These are phyloP conservation scores for Zygoascus biomembranicola DNA, from an alignment of 805 yeast species.

Conservation along the genomic window DNA sequence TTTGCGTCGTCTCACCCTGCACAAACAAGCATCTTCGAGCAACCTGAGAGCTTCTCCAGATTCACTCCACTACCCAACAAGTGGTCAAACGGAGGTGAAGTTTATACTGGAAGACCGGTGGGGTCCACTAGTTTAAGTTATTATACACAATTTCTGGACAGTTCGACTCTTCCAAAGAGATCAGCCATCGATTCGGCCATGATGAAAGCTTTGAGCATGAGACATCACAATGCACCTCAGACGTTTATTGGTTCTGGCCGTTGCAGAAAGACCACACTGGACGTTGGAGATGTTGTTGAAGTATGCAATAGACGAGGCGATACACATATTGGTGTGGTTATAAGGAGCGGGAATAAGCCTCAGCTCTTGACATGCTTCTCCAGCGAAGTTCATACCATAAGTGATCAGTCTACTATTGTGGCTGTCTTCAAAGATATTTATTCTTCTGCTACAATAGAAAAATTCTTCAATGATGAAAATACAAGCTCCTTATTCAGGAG, in stretches of 20 bases:
- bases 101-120: constrained; percentile 1
- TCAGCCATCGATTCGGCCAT: background rate
- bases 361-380: background rate
- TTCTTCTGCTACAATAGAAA: background rate
- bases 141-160: background rate
- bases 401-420: background rate
- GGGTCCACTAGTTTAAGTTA: background rate
- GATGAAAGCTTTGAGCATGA: background rate
- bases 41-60: background rate
- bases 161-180: background rate
- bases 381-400: background rate
- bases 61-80: constrained; percentile 4
- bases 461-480: background rate
- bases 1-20: background rate
- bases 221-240: background rate
- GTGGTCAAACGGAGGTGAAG: background rate
- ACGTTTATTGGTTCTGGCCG: background rate
- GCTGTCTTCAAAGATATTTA: background rate
- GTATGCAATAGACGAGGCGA: background rate
- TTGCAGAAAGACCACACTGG: background rate
- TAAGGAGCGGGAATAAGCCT: background rate
- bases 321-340: constrained; percentile 1
- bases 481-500: background rate
- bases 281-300: background rate
- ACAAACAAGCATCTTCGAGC: background rate